Base-by-base conservation (phyloP, 2,329 filamentous ascomycete genomes). In the Penicillium sp. region DNA sequence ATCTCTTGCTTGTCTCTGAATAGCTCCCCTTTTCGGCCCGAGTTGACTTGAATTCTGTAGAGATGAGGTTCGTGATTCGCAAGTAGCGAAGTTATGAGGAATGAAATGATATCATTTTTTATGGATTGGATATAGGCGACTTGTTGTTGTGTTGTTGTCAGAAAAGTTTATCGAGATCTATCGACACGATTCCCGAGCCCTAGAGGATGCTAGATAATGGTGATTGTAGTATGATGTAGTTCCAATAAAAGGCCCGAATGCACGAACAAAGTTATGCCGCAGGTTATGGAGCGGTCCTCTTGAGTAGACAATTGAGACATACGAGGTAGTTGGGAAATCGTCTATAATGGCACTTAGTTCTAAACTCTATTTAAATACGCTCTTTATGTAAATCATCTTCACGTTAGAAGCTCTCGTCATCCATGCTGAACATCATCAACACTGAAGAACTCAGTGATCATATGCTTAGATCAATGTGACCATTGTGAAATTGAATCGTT, bases 81-180 rank as follows among this genome's bases (percentile, higher is more conserved):
- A 57, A 33, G 43, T 51, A 19, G 46, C 61, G 13, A 63, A 56
- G 33, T 61, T 63, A 63, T 63, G 61, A 63, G 61, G n/a, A 61
- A 63, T 58, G 61, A 56, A 58, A 37, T 43, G 7, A 37, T 53
- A 22, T 28, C 11, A 33, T 16, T 8, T 52, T 25, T 37, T 38
- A 10, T 16, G 46, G n/a, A 37, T 52, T 35, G 26, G 10, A 37
- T 13, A 22, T 16, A 35, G 22, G 13, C 10, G 14, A 11, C 7
- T 45, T 8, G 6, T 13, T 13, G 19, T 43, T 19, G 14, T 22
- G 22, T 45, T 8, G 6, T 43, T 19, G 14, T 22, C 19, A 22
- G 19, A 22, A 11, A 19, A 45, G 22, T 8, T 4, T 26, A 5
- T 14, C 13, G 19, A 11, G 42, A 45, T 45, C 1, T 45, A 13